These are phyloP conservation scores for Delphinella strobiligena DNA, from an alignment of 2,329 filamentous ascomycete species.

Conservation along the genomic window DNA sequence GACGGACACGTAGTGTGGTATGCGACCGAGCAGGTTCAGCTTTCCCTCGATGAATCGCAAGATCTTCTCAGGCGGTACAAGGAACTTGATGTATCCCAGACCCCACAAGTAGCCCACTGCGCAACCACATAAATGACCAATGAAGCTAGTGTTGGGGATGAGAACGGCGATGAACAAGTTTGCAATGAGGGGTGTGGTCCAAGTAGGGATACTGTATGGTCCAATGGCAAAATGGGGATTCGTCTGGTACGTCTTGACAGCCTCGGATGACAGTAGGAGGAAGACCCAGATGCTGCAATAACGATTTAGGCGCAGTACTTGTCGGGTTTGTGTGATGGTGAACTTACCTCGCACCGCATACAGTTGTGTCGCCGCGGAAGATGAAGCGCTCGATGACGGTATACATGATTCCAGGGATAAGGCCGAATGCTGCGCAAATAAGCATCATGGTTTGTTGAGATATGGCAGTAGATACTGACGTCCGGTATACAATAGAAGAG, in stretches of 20 bases:
- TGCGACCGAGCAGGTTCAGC: slow-evolving; percentile 66
- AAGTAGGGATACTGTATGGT: slow-evolving; percentile 71
- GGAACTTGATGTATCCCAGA: slow-evolving; percentile 75
- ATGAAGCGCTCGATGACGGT: slow-evolving; percentile 65
- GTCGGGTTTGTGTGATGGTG: neutral
- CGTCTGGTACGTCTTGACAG: slow-evolving; percentile 69
- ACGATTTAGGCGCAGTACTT: no score
- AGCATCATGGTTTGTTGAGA: no score
- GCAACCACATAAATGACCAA: slow-evolving; percentile 81
- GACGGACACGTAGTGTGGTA: slow-evolving; percentile 87
- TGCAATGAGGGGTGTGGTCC: slow-evolving; percentile 74
- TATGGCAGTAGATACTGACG: slow-evolving; percentile 46
- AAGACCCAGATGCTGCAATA: slow-evolving; percentile 75
- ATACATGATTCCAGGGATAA: slow-evolving; percentile 70
- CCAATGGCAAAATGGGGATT: slow-evolving; percentile 64
- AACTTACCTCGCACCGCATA: slow-evolving; percentile 70
- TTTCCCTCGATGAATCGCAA: slow-evolving; percentile 82
- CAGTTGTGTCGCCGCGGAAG: slow-evolving; percentile 56
- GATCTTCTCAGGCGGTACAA: slow-evolving; percentile 80
- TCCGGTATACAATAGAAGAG: slow-evolving; percentile 78
- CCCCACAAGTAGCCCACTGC: slow-evolving; percentile 78
- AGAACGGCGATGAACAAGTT: slow-evolving; percentile 64
- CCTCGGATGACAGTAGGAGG: slow-evolving; percentile 70
- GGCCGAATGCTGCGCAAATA: slow-evolving; percentile 25
- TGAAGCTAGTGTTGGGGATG: slow-evolving; percentile 67